Percentiles rank a stretch among this genome's conserved stretches.
Evolutionary conservation across 176 grass and related monocot genomes (phyloP).

Genomic region (Ensete ventricosum): DNA sequence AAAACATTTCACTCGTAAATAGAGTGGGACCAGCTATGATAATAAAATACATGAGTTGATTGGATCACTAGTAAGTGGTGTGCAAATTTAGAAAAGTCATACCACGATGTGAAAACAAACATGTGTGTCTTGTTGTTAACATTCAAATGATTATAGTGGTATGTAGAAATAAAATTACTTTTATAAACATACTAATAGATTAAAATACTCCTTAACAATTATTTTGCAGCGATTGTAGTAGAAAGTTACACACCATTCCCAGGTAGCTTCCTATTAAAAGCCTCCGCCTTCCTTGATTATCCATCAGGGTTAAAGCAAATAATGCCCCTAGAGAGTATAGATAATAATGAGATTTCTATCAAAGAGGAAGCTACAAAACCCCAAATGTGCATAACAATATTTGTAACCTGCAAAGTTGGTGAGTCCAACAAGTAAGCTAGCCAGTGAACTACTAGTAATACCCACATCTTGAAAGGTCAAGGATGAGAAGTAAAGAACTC

Average conservation of each 20-base stretch:
- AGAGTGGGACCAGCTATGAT: too few species aligned
- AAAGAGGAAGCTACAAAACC: background rate
- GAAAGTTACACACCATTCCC: slow-evolving; percentile 62
- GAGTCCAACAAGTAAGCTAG: slow-evolving; percentile 89
- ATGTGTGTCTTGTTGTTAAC: too few species aligned
- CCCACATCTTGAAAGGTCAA: slow-evolving; percentile 98
- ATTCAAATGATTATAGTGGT: too few species aligned
- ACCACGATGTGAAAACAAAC: too few species aligned
- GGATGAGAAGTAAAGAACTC: slow-evolving; percentile 98
- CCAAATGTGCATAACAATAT: background rate
- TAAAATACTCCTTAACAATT: slow-evolving; percentile 2
- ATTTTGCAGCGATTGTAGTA: slow-evolving; percentile 3
- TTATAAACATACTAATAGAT: background rate
- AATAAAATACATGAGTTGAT: too few species aligned
- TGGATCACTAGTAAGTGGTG: too few species aligned
- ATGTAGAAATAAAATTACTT: background rate
- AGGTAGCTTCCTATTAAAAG: slow-evolving; percentile 95
- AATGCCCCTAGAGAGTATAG: slow-evolving; percentile 41
- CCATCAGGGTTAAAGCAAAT: slow-evolving; percentile 86
- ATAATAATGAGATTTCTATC: background rate
- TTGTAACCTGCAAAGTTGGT: slow-evolving; percentile 83
- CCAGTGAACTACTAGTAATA: slow-evolving; percentile 70
- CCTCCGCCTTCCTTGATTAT: slow-evolving; percentile 86
- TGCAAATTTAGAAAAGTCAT: too few species aligned
- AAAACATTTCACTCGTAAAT: too few species aligned